Evolutionary conservation across 805 yeast species (phyloP).

Genomic region (Wickerhamomyces pijperi): DNA sequence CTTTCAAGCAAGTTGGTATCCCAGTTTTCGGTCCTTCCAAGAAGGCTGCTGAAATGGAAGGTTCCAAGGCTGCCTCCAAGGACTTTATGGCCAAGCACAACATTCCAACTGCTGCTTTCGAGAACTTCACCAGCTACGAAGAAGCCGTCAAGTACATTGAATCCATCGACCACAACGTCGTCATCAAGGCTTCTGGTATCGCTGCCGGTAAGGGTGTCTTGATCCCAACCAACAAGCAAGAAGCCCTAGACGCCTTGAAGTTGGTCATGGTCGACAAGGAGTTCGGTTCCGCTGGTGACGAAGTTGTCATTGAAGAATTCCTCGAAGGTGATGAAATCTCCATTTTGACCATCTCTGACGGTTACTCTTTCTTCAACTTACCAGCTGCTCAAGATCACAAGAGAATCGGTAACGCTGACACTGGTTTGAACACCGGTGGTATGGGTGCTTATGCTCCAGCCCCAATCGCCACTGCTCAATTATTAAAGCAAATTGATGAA

Average conservation of each 20-base stretch:
- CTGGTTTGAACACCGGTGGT: slow-evolving; percentile 96
- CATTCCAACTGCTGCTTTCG: slow-evolving; percentile 90
- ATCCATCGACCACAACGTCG: slow-evolving; percentile 61
- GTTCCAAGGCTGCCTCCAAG: slow-evolving; percentile 90
- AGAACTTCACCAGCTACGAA: slow-evolving; percentile 68
- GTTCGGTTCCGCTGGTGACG: slow-evolving; percentile 91
- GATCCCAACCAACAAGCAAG: slow-evolving; percentile 75
- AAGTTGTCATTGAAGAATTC: slow-evolving; percentile 90
- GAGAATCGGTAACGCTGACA: slow-evolving; percentile 86
- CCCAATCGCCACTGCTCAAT: slow-evolving; percentile 76
- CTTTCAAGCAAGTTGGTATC: slow-evolving; percentile 72
- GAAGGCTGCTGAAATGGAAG: slow-evolving; percentile 89
- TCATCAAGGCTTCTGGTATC: slow-evolving; percentile 92
- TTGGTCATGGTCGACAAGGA: slow-evolving; percentile 83
- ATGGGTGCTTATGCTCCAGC: slow-evolving; percentile 99
- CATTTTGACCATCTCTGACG: slow-evolving; percentile 85
- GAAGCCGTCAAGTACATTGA: slow-evolving; percentile 65
- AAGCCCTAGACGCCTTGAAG: slow-evolving; percentile 74
- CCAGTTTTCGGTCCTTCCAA: slow-evolving; percentile 96
- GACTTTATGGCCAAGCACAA: slow-evolving; percentile 84
- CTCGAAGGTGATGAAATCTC: slow-evolving; percentile 96
- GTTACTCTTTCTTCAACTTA: slow-evolving; percentile 78
- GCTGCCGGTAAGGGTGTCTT: slow-evolving; percentile 99
- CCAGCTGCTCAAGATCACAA: slow-evolving; percentile 99
- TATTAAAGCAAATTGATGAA: slow-evolving; percentile 59